Percentiles rank a stretch among this genome's conserved stretches.
Conservation (phyloP, 2,329 filamentous ascomycete genomes). For the Magnaporthiopsis rhizophila region DNA sequence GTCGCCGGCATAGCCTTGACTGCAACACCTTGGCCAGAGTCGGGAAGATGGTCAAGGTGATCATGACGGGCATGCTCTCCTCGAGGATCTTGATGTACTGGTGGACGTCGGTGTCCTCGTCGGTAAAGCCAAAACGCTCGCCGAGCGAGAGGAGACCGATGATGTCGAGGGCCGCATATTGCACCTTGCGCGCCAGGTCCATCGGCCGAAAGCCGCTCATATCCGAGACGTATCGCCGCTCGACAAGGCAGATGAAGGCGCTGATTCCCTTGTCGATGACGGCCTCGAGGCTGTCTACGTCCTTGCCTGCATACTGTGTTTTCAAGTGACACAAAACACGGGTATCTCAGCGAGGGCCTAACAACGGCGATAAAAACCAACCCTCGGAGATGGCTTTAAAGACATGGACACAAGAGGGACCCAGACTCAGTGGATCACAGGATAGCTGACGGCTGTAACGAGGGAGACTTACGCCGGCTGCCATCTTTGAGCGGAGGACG, state of each 20-base stretch:
- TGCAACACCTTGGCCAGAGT: conserved; percentile 32
- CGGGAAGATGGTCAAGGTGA: conserved; percentile 28
- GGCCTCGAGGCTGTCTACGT: conserved; percentile 19
- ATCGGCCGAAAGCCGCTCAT: conserved; percentile 16
- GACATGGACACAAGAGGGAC: neutral
- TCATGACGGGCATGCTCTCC: conserved; percentile 27
- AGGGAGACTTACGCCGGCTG: conserved; percentile 27
- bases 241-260: conserved; percentile 30
- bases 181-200: conserved; percentile 40
- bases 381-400: no score
- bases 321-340: neutral
- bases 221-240: conserved; percentile 27
- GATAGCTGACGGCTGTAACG: no score
- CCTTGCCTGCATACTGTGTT: conserved; percentile 20
- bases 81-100: conserved; percentile 30
- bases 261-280: conserved; percentile 18
- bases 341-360: neutral
- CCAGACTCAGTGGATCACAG: neutral
- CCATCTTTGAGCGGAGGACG: conserved; percentile 34
- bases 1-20: conserved; percentile 29
- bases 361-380: neutral
- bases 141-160: conserved; percentile 45
- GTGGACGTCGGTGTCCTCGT: conserved; percentile 35
- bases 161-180: conserved; percentile 47
- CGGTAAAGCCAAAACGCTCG: conserved; percentile 36